Conservation (phyloP, 495 filamentous ascomycete genomes). For the Penicillium ochrochloron region DNA sequence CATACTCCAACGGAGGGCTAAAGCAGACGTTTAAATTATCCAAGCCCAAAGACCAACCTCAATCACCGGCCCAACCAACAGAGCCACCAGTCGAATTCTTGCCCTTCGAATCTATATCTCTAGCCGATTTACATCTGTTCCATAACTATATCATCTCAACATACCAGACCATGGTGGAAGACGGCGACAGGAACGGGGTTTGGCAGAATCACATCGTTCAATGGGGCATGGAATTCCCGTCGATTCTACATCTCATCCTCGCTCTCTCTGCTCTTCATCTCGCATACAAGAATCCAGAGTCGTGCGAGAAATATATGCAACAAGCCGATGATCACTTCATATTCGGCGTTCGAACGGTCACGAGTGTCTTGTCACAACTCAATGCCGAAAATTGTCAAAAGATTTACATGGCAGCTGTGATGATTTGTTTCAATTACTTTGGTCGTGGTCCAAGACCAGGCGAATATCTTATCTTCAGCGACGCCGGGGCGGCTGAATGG, state of each 20-base stretch:
- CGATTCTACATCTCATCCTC: conserved; percentile 52
- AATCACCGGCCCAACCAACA: conserved; percentile 5
- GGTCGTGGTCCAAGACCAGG: conserved; percentile 43
- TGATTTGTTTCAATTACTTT: conserved; percentile 54
- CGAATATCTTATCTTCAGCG: conserved; percentile 51
- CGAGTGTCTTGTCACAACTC: conserved; percentile 39
- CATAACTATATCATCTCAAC: conserved; percentile 45
- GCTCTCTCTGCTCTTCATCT: conserved; percentile 51
- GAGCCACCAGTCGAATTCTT: conserved; percentile 15
- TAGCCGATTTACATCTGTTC: conserved; percentile 43
- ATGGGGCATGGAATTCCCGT: conserved; percentile 48
- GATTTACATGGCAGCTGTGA: conserved; percentile 50
- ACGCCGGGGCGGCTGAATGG: conserved; percentile 47
- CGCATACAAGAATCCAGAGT: conserved; percentile 38
- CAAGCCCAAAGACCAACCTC: background rate
- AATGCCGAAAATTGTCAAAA: conserved; percentile 45
- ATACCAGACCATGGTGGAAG: conserved; percentile 36
- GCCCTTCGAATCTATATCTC: conserved; percentile 28
- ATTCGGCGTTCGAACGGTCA: conserved; percentile 50
- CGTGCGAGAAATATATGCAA: conserved; percentile 31
- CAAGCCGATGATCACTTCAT: conserved; percentile 53
- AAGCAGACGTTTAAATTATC: conserved; percentile 19
- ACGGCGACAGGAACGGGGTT: conserved; percentile 29
- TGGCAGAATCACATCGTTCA: conserved; percentile 47
- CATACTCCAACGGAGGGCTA: conserved; percentile 23